Conservation (phyloP, 75 land plant genomes). For the Adiantum capillusveneris region DNA sequence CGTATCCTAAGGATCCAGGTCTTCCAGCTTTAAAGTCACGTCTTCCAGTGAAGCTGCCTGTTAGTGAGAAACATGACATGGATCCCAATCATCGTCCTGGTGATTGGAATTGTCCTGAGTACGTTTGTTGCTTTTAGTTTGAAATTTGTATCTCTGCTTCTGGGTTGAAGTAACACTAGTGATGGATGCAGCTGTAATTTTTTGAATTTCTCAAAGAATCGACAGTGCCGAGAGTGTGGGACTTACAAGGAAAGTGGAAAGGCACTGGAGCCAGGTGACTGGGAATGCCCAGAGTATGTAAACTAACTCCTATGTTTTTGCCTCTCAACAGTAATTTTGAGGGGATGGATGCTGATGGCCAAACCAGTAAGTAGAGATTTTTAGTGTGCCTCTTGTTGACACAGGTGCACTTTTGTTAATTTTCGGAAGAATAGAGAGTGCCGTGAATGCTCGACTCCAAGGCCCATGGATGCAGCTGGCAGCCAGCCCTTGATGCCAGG, state of each 20-base stretch:
- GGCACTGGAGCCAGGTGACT: slow-evolving; percentile 10
- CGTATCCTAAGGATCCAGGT: slow-evolving; percentile 42
- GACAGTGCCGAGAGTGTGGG: slow-evolving; percentile 34
- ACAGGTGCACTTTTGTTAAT: background rate
- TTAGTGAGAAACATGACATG: slow-evolving; percentile 3
- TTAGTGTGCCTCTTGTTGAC: background rate
- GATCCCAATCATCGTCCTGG: slow-evolving; percentile 46
- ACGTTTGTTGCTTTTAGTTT: slow-evolving; percentile 9
- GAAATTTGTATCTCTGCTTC: background rate
- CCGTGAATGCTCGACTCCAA: background rate
- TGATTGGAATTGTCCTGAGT: slow-evolving; percentile 75
- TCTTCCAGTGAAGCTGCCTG: slow-evolving; percentile 22
- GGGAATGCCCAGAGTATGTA: slow-evolving; percentile 18
- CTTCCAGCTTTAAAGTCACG: slow-evolving; percentile 32
- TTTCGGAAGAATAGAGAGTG: background rate
- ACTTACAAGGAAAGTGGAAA: slow-evolving; percentile 23
- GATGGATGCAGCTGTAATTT: slow-evolving; percentile 45
- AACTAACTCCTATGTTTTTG: background rate
- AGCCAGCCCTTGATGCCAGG: slow-evolving; percentile 39
- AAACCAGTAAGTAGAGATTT: too few species aligned
- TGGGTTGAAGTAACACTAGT: background rate
- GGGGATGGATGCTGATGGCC: too few species aligned
- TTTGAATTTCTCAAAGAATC: slow-evolving; percentile 40
- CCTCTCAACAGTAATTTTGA: too few species aligned
- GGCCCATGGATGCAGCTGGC: background rate